phyloP scores from a whole-genome alignment of 768 basidiomycete genomes.

The Lactifluus pinguis region DNA sequence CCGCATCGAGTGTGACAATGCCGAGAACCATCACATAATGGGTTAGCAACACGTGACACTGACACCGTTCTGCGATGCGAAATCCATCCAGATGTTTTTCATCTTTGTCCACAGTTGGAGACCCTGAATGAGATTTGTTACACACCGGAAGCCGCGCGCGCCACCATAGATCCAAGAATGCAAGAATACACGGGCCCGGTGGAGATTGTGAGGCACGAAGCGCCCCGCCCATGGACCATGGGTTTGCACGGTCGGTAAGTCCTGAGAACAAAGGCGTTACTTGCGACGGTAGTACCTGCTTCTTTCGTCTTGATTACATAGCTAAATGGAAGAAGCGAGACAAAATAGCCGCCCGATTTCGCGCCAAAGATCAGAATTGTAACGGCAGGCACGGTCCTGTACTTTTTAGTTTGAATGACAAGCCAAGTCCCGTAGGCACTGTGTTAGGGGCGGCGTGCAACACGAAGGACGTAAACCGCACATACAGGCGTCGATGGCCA shows the following conservation, averaged over 20 bases:
- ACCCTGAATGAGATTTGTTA: not conserved
- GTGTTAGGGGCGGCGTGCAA: not conserved
- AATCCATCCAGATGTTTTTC: not conserved
- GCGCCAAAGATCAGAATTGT: not conserved
- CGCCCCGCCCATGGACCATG: not conserved
- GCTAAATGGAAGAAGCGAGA: not conserved
- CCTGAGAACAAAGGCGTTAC: not conserved
- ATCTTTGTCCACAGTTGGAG: not conserved
- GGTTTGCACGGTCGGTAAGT: not conserved
- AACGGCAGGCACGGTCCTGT: not conserved
- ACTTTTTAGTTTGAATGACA: not conserved
- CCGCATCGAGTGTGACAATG: not conserved
- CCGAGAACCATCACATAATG: not conserved
- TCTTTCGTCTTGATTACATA: not conserved
- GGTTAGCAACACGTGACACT: not conserved
- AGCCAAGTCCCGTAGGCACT: not conserved
- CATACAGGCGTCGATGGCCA: not conserved
- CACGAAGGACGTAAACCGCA: constrained; percentile 2
- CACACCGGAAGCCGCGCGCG: not conserved
- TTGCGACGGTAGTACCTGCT: not conserved
- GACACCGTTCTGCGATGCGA: no score
- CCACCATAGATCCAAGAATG: not conserved
- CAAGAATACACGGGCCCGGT: not conserved
- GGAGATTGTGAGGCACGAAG: not conserved
- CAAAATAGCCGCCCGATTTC: not conserved